Conservation (phyloP, 2,329 filamentous ascomycete species). For the Colletotrichum abscissum region DNA sequence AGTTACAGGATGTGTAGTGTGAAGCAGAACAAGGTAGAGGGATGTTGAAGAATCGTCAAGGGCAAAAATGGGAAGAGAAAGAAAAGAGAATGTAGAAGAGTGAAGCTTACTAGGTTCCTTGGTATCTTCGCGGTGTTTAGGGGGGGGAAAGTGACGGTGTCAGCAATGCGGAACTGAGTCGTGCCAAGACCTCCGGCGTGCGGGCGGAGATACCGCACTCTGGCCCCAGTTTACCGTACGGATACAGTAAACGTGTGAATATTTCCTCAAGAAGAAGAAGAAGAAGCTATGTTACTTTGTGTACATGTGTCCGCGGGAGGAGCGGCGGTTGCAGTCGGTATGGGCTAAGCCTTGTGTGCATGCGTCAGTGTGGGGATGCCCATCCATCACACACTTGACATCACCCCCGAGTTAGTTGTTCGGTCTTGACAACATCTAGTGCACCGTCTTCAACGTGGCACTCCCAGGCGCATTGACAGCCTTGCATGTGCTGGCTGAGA, state of each 20-base stretch:
- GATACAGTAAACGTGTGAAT: not conserved
- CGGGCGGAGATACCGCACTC: slow-evolving; percentile 14
- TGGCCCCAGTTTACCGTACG: not conserved
- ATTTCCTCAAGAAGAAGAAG: not conserved
- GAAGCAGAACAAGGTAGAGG: not conserved
- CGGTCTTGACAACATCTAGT: not conserved
- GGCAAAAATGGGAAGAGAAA: not conserved
- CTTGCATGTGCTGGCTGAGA: slow-evolving; percentile 9
- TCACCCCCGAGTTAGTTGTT: not conserved
- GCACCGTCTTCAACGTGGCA: not conserved
- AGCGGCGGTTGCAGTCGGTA: not conserved
- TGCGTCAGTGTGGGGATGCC: slow-evolving; percentile 12
- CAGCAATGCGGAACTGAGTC: slow-evolving; percentile 22
- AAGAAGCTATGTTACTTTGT: not conserved
- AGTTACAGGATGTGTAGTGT: not conserved
- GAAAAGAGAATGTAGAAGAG: slow-evolving; percentile 20
- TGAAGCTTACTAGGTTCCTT: slow-evolving; percentile 34
- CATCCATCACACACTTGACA: not conserved
- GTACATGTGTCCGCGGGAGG: not conserved
- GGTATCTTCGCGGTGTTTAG: slow-evolving; percentile 7
- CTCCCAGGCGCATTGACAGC: slow-evolving; percentile 5
- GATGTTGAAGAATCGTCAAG: not conserved
- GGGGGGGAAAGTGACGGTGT: slow-evolving; percentile 3
- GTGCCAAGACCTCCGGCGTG: slow-evolving; percentile 31
- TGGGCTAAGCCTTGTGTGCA: not conserved